Evolutionary conservation across 129 eudicot genomes (phyloP).

Genomic region (Rutidosis leptorrhynchoides): DNA sequence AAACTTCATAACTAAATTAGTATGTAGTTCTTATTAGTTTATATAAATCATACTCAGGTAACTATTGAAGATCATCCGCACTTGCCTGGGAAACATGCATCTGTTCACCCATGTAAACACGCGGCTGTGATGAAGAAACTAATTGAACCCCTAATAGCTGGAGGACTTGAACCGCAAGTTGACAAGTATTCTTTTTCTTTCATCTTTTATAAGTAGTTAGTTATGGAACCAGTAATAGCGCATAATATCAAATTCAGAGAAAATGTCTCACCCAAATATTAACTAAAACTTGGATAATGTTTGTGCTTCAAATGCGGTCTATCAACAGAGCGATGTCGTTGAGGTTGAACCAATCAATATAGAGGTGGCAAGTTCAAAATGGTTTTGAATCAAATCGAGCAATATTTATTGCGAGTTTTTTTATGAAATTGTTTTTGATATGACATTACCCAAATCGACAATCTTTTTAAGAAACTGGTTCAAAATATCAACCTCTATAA

Average conservation of each 20-base stretch:
- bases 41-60: conserved; percentile 44
- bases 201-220: background rate
- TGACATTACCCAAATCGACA: no score
- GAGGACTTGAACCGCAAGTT: conserved; percentile 98
- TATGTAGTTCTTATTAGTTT: background rate
- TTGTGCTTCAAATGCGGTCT: no score
- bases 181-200: conserved; percentile 63
- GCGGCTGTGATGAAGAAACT: conserved; percentile 99
- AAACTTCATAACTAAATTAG: no score
- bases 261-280: background rate
- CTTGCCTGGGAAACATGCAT: conserved; percentile 94
- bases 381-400: no score
- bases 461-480: no score
- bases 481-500: no score
- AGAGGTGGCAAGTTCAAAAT: no score
- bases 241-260: background rate
- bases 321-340: no score
- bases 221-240: background rate
- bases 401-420: no score
- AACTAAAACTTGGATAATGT: background rate
- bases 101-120: conserved; percentile 95
- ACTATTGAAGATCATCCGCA: conserved; percentile 98
- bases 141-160: conserved; percentile 84
- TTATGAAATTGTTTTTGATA: no score
- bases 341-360: no score